Base-by-base conservation (phyloP, 306 rosid genomes). In the Medicago lupulina region DNA sequence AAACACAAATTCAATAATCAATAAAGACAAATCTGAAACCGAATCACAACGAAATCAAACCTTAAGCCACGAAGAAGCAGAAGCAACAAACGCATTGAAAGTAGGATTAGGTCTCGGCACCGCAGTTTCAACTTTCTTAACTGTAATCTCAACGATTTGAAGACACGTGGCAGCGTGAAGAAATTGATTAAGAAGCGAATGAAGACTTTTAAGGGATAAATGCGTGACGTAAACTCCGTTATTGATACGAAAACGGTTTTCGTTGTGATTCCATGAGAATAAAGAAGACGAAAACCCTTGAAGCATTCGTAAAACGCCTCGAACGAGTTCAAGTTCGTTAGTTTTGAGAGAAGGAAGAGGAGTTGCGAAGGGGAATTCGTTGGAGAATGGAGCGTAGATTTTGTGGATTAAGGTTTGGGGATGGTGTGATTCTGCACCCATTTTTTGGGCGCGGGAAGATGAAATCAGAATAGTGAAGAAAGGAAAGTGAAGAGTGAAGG, bases 151-250 rank as follows among this genome's bases (percentile, higher is more conserved):
- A 11, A 88, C 87, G 41, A 87, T 79, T 67, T 90, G 93, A 71
- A 95, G 92, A 77, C 97, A 89, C 8, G 98, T 81, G 3, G 97
- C 96, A 8, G 98, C 93, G 69, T 86, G 80, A 85, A 84, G 81
- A 43, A 92, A 89, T 55, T 92, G 97, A 75, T 69, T 86, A 61
- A 92, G 82, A 73, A 88, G 73, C 51, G 88, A 84, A 14, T 82
- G 79, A 54, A 95, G 95, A 79, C 96, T 92, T 15, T 80, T 83
- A 41, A 78, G 88, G 39, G 97, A 92, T 53, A 92, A 88, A 75
- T 95, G 98, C 4, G 80, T 65, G 38, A 90, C 78, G 69, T 88
- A 81, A 2, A 89, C 81, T 82, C 97, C 90, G 23, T 58, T 81
- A 81, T 95, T 86, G 57, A 79, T 85, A 61, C 79, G 75, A 74